Conservation (phyloP, 2,329 filamentous ascomycete genomes). For the Ilyonectria robusta region DNA sequence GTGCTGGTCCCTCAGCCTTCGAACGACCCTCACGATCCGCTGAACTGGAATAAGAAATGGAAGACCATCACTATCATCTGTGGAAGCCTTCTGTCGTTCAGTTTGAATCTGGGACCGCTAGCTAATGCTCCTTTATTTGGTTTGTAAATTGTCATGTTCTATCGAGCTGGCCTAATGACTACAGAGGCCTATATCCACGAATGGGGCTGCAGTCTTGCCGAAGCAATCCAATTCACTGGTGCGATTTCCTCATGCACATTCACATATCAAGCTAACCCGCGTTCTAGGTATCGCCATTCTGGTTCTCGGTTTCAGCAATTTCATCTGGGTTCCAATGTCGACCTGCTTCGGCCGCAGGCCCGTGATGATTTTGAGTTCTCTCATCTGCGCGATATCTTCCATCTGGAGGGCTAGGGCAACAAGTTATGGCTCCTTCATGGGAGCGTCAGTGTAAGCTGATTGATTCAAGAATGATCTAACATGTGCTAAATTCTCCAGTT, state of each 20-base stretch:
- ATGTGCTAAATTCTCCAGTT: not conserved
- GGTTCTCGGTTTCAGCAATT: slow-evolving; percentile 25
- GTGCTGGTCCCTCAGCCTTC: slow-evolving; percentile 27
- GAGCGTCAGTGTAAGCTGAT: slow-evolving; percentile 15
- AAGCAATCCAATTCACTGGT: slow-evolving; percentile 28
- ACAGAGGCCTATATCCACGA: slow-evolving; percentile 25
- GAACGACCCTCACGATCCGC: slow-evolving; percentile 20
- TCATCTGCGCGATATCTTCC: slow-evolving; percentile 23
- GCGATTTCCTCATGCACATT: too few species aligned
- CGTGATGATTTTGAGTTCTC: slow-evolving; percentile 18
- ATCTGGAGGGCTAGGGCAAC: slow-evolving; percentile 19
- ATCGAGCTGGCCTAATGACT: not conserved
- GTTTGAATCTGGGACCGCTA: slow-evolving; percentile 20
- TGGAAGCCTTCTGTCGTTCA: slow-evolving; percentile 19
- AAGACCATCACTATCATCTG: slow-evolving; percentile 24
- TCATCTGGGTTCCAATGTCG: slow-evolving; percentile 24
- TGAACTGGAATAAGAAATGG: slow-evolving; percentile 27
- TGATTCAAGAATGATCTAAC: too few species aligned
- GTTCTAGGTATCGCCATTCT: slow-evolving; percentile 16
- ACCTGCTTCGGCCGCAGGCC: slow-evolving; percentile 23
- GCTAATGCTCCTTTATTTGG: slow-evolving; percentile 24
- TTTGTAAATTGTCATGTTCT: not conserved
- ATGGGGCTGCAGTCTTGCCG: slow-evolving; percentile 20
- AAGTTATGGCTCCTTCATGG: slow-evolving; percentile 25
- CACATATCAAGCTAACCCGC: not conserved